Evolutionary conservation across 177 flowering plant genomes (phyloP).

Genomic region (Tripterygium wilfordii): DNA sequence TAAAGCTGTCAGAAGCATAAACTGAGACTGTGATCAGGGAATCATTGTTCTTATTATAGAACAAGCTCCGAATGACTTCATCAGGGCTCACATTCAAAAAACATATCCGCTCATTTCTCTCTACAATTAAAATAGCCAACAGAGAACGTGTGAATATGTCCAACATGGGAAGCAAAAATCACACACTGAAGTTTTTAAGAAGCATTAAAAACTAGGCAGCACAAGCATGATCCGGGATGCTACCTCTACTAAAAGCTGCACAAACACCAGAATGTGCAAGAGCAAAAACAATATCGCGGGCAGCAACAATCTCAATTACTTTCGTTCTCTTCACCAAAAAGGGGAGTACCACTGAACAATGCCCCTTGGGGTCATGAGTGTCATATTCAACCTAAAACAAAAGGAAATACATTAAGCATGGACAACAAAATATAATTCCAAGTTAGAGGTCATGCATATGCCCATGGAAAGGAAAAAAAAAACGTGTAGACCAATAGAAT

Average conservation of each 20-base stretch:
- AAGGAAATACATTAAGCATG: background rate
- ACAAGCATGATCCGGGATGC: background rate
- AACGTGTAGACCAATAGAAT: no score
- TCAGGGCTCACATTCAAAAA: conserved; percentile 91
- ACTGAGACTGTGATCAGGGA: conserved; percentile 99
- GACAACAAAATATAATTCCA: background rate
- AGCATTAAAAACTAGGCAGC: background rate
- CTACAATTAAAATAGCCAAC: conserved; percentile 45
- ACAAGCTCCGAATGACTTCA: conserved; percentile 95
- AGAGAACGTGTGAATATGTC: background rate
- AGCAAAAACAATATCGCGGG: conserved; percentile 95
- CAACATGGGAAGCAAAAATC: background rate
- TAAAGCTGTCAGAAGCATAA: conserved; percentile 97
- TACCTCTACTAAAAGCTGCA: conserved; percentile 98
- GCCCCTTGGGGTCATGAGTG: conserved; percentile 98
- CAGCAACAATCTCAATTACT: conserved; percentile 95
- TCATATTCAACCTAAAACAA: conserved; percentile 86
- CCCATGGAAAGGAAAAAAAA: no score
- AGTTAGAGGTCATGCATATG: no score
- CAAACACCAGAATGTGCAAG: conserved; percentile 98
- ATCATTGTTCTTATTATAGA: conserved; percentile 95
- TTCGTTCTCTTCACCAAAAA: conserved; percentile 86
- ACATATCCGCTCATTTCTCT: conserved; percentile 86
- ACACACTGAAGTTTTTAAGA: background rate
- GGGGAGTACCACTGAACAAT: conserved; percentile 53